Conservation (phyloP, 2,329 filamentous ascomycete genomes). For the Lithohypha guttulata region DNA sequence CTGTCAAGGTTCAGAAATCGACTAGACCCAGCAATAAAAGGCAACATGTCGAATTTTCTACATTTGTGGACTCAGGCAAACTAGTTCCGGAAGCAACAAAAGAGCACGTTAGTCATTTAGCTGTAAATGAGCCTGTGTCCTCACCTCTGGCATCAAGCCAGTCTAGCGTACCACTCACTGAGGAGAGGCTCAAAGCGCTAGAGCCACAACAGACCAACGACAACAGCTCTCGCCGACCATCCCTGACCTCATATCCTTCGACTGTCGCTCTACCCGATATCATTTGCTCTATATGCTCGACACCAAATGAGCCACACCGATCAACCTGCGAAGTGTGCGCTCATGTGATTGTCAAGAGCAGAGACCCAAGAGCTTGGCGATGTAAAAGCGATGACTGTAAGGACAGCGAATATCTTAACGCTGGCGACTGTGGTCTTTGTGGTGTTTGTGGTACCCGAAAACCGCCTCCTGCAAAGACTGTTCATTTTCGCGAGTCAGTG, state of each 20-base stretch:
- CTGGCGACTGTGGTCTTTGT: conserved; percentile 58
- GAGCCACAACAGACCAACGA: not conserved
- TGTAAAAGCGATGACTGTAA: conserved; percentile 49
- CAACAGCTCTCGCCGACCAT: not conserved
- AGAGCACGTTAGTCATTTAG: not conserved
- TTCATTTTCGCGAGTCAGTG: no score
- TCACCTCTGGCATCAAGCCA: not conserved
- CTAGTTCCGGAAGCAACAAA: not conserved
- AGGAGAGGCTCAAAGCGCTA: not conserved
- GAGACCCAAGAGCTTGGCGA: conserved; percentile 50
- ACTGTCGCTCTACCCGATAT: not conserved
- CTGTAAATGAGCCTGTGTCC: not conserved
- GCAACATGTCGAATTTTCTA: not conserved
- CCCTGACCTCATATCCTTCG: not conserved
- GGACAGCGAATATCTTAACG: conserved; percentile 52
- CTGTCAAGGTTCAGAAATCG: not conserved
- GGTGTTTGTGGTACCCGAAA: conserved; percentile 51
- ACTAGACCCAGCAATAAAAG: not conserved
- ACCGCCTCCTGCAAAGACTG: no score
- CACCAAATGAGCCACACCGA: conserved; percentile 45
- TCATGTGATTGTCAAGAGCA: conserved; percentile 51
- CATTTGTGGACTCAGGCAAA: no score
- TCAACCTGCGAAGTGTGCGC: conserved; percentile 59
- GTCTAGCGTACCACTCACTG: not conserved
- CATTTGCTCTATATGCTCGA: conserved; percentile 56